phyloP scores from a whole-genome alignment of 1,284 basidiomycete species.

The Butyriboletus appendiculatus region DNA sequence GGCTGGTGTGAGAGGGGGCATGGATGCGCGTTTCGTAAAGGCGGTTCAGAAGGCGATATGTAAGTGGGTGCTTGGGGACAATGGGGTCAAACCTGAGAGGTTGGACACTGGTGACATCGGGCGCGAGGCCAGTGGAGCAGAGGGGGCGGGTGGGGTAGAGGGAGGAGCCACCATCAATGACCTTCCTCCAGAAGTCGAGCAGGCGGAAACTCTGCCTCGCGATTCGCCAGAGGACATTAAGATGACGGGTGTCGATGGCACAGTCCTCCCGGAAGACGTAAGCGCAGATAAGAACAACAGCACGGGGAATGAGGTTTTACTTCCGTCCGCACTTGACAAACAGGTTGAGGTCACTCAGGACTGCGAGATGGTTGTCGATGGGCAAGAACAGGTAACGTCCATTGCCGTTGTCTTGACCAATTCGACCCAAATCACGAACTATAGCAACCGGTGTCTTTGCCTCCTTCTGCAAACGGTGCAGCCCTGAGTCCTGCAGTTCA shows the following conservation, averaged over 20 bases:
- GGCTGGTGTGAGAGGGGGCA: conserved; percentile 52
- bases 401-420: neutral
- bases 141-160: neutral
- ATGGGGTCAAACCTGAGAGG: conserved; percentile 29
- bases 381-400: conserved; percentile 22
- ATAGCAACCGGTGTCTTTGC: conserved; percentile 8
- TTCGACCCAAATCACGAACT: conserved; percentile 2
- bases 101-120: conserved; percentile 1
- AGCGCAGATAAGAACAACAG: neutral
- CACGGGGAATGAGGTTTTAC: neutral
- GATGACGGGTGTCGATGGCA: conserved; percentile 25
- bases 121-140: neutral
- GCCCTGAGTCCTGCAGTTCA: conserved; percentile 13
- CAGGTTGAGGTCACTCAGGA: conserved; percentile 4
- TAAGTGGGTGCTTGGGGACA: conserved; percentile 55
- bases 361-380: conserved; percentile 19
- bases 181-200: neutral
- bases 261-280: neutral
- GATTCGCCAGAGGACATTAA: conserved; percentile 6
- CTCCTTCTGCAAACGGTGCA: conserved; percentile 7
- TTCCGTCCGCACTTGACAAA: conserved; percentile 1
- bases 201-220: neutral
- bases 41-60: conserved; percentile 47
- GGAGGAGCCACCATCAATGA: neutral
- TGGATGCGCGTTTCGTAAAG: conserved; percentile 53